These are phyloP conservation scores for Pythium scleroteichum DNA, from an alignment of 352 stramenopile species.

Conservation along the genomic window DNA sequence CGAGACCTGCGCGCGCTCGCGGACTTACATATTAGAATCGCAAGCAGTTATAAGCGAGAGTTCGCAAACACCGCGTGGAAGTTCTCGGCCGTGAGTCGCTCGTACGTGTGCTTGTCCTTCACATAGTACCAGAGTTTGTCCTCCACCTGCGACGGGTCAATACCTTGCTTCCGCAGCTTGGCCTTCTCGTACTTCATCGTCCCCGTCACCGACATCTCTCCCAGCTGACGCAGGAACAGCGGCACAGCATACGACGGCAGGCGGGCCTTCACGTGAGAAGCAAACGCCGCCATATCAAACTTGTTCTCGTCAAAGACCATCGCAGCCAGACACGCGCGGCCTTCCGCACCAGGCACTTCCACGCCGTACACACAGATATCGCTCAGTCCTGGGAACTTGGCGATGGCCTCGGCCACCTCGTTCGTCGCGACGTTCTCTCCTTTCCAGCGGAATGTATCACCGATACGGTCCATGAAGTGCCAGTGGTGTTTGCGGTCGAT, in stretches of 20 bases:
- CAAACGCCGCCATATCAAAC: slow-evolving; percentile 63
- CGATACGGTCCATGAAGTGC: slow-evolving; percentile 91
- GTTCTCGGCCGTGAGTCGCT: slow-evolving; percentile 50
- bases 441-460: slow-evolving; percentile 94
- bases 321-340: slow-evolving; percentile 77
- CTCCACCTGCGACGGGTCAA: slow-evolving; percentile 58
- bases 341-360: slow-evolving; percentile 70
- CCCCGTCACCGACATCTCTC: slow-evolving; percentile 76
- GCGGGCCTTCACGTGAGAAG: slow-evolving; percentile 42
- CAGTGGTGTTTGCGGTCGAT: slow-evolving; percentile 71
- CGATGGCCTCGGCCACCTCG: slow-evolving; percentile 84
- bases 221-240: slow-evolving; percentile 80
- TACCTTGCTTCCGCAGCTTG: slow-evolving; percentile 81
- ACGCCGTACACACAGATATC: slow-evolving; percentile 81
- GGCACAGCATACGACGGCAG: slow-evolving; percentile 78
- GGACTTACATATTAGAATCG: no score
- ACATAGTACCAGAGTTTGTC: slow-evolving; percentile 71
- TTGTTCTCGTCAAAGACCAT: slow-evolving; percentile 75
- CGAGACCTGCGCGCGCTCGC: slow-evolving; percentile 49
- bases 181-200: slow-evolving; percentile 94
- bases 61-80: slow-evolving; percentile 52
- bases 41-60: slow-evolving; percentile 57
- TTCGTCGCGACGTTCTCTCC: slow-evolving; percentile 92
- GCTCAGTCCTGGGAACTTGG: slow-evolving; percentile 69
- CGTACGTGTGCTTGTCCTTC: slow-evolving; percentile 48